Base-by-base conservation (phyloP, 2,329 filamentous ascomycete genomes). In the Apiospora kogelbergensis region DNA sequence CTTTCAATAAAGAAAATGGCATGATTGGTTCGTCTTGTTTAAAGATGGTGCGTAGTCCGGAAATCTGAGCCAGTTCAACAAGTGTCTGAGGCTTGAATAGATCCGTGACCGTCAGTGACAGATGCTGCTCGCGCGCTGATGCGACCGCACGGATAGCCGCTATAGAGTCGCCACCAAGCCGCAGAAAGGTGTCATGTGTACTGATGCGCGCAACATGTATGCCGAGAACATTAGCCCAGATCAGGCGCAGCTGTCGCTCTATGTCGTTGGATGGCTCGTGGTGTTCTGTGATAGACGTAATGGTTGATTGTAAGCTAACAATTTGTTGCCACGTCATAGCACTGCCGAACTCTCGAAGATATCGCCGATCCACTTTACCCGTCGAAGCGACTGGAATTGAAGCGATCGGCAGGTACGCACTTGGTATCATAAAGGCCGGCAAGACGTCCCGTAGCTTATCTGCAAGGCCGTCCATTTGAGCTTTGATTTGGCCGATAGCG, bases 101-200 rank as follows among this genome's bases (percentile, higher is more conserved):
- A 15, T 74, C 72, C 3, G 69, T 70, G 2, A 76, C 75, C 3
- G 68, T 63, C 1, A 78, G 63, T 0, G 2, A n/a, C 1, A 80
- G 68, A 10, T 69, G 67, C 2, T 20, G 20, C 30, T 72, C 48
- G 10, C 73, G 68, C 2, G 74, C 73, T 0, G 41, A 57, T 10
- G 71, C 68, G 2, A 73, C 73, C 7, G 76, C 46, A 3, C 67
- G 67, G 68, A 77, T 77, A 9, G 76, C 75, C 1, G 65, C 57
- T 13, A 78, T 69, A 0, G 78, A 80, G 67, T 79, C 73, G 6
- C 78, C 78, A 1, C 78, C 78, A 3, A 79, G 64, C 6, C 69
- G 67, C 66, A 80, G 74, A 67, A 79, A 79, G 67, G 70, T 73
- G 48, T 76, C 74, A 5, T 69, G 11, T 3, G 33, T 37, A 26